Evolutionary conservation across 179 eudicot genomes (phyloP).

Genomic region (Nepenthes alata): DNA sequence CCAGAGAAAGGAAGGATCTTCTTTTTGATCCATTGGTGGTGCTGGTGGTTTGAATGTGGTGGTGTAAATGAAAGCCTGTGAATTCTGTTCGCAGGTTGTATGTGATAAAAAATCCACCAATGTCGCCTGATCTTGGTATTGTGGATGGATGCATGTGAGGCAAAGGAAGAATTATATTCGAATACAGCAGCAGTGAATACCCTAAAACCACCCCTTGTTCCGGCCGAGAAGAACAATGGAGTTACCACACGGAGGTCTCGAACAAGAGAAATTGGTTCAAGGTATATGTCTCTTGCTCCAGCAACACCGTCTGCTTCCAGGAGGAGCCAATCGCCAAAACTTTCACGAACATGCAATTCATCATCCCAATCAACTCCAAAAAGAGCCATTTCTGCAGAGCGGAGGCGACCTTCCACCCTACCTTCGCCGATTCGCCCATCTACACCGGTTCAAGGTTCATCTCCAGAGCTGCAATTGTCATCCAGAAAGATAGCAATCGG

Average conservation of each 20-base stretch:
- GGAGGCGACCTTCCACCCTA: constrained; percentile 66
- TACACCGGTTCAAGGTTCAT: constrained; percentile 59
- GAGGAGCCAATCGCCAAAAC: constrained; percentile 58
- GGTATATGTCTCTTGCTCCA: constrained; percentile 61
- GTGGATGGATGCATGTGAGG: constrained; percentile 73
- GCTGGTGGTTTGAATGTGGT: constrained; percentile 5
- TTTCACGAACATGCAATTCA: constrained; percentile 33
- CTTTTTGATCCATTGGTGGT: constrained; percentile 18
- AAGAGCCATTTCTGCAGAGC: constrained; percentile 80
- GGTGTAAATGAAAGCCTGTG: not conserved
- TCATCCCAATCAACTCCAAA: constrained; percentile 38
- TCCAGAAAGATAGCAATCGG: constrained; percentile 30
- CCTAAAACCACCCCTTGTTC: constrained; percentile 35
- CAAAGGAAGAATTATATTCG: constrained; percentile 5
- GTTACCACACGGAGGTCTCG: constrained; percentile 22
- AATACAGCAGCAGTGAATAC: constrained; percentile 33
- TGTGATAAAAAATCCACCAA: constrained; percentile 13
- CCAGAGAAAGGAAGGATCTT: constrained; percentile 24
- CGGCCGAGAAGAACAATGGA: constrained; percentile 49
- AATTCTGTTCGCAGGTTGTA: not conserved
- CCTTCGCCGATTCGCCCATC: constrained; percentile 46
- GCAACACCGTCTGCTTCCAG: constrained; percentile 14
- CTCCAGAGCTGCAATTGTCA: constrained; percentile 28
- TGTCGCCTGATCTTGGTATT: constrained; percentile 39
- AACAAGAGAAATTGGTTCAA: constrained; percentile 64